phyloP scores from a whole-genome alignment of 371 early-diverging fungal species.

The Homolaphlyctis polyrhiza region DNA sequence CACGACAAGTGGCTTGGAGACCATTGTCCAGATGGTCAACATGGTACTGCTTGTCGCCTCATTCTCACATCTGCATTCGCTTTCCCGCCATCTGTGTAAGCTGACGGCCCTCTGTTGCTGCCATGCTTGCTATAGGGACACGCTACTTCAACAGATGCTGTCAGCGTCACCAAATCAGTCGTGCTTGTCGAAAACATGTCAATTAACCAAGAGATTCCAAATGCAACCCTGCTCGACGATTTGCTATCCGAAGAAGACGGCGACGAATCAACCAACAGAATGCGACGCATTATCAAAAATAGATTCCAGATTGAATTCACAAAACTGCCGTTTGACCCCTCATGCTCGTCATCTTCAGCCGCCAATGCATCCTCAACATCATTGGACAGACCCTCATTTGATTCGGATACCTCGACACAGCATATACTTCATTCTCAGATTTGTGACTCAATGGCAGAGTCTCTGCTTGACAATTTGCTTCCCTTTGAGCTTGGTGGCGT shows the following conservation, averaged over 20 bases:
- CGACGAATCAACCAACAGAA: conserved; percentile 44
- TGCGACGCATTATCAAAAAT: conserved; percentile 29
- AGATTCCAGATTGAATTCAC: conserved; percentile 35
- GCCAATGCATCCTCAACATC: too few species aligned
- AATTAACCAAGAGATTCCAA: conserved; percentile 42
- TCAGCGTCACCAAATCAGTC: conserved; percentile 34
- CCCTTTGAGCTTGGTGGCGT: conserved; percentile 35
- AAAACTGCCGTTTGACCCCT: conserved; percentile 38
- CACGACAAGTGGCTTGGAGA: conserved; percentile 45
- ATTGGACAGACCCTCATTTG: not conserved
- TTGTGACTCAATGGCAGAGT: conserved; percentile 23
- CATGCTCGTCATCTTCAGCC: conserved; percentile 5
- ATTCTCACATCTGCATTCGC: too few species aligned
- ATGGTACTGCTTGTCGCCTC: conserved; percentile 36
- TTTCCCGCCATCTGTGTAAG: too few species aligned
- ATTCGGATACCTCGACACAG: not conserved
- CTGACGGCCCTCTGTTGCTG: not conserved
- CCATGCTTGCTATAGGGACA: conserved; percentile 16
- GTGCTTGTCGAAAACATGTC: conserved; percentile 47
- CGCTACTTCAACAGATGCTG: conserved; percentile 25
- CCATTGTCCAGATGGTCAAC: conserved; percentile 49
- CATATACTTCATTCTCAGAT: conserved; percentile 22
- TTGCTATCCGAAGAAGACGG: conserved; percentile 39
- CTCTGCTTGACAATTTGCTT: conserved; percentile 20
- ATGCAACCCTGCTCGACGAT: conserved; percentile 31